Evolutionary conservation across 768 basidiomycete genomes (phyloP).

Genomic region (Mycena alexandri): DNA sequence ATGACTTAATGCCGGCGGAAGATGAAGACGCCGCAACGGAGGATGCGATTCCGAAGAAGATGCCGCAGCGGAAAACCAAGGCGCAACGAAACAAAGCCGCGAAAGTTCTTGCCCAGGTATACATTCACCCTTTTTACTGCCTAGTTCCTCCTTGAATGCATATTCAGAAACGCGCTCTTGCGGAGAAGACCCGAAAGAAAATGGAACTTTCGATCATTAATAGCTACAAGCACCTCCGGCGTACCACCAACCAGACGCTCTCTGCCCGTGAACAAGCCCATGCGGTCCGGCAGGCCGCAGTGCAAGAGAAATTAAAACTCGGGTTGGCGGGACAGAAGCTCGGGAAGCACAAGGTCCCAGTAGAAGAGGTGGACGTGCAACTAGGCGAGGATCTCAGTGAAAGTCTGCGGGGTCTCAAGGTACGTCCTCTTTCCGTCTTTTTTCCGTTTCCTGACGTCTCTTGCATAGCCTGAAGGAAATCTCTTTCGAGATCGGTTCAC

Average conservation of each 20-base stretch:
- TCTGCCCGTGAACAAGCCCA: conserved; percentile 58
- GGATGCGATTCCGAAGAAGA: conserved; percentile 53
- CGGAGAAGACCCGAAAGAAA: conserved; percentile 70
- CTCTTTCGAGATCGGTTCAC: conserved; percentile 90
- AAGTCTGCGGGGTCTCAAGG: conserved; percentile 86
- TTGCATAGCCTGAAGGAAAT: conserved; percentile 88
- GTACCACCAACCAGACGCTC: conserved; percentile 51
- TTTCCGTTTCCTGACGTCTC: conserved; percentile 9
- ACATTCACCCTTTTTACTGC: conserved; percentile 32
- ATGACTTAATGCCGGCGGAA: conserved; percentile 49
- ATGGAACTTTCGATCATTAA: conserved; percentile 71
- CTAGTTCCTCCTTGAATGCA: background rate
- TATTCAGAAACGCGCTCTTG: conserved; percentile 71
- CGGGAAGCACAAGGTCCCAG: conserved; percentile 84
- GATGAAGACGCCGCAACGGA: conserved; percentile 55
- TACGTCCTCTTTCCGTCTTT: conserved; percentile 47
- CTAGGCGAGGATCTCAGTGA: conserved; percentile 92
- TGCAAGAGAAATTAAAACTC: conserved; percentile 64
- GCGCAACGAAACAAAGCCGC: conserved; percentile 77
- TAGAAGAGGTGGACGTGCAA: conserved; percentile 83
- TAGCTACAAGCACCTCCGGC: conserved; percentile 65
- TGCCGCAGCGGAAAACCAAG: conserved; percentile 58
- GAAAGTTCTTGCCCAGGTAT: conserved; percentile 73
- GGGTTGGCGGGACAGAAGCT: conserved; percentile 82
- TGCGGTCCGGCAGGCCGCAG: conserved; percentile 55